These are phyloP conservation scores for Cyanodermella asteris DNA, from an alignment of 2,329 filamentous ascomycete species.

Conservation along the genomic window DNA sequence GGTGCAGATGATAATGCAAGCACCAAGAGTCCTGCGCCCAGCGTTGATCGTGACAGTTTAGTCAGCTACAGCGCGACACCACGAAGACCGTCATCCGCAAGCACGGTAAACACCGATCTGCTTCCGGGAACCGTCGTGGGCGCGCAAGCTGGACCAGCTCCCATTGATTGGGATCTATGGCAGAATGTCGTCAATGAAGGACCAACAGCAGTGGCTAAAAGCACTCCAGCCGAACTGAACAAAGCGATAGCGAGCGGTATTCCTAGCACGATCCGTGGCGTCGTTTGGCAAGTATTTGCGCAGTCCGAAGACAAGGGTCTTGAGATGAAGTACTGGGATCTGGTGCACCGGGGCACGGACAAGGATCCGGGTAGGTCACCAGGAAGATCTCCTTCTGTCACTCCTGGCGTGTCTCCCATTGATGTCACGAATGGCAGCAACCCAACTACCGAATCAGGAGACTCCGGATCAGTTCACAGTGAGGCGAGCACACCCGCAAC, in stretches of 20 bases:
- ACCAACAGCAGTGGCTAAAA: slow-evolving; percentile 65
- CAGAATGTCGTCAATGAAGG: slow-evolving; percentile 90
- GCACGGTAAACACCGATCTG: slow-evolving; percentile 45
- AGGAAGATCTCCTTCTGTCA: slow-evolving; percentile 23
- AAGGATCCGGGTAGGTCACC: slow-evolving; percentile 29
- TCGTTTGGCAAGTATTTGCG: slow-evolving; percentile 93
- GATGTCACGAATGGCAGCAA: slow-evolving; percentile 35
- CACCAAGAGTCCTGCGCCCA: too few relatives aligned
- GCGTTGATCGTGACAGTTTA: too few relatives aligned
- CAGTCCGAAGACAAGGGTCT: slow-evolving; percentile 87
- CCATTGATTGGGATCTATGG: slow-evolving; percentile 98
- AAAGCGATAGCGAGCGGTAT: slow-evolving; percentile 83
- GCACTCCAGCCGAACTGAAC: slow-evolving; percentile 75
- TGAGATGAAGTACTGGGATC: slow-evolving; percentile 65
- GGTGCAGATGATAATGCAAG: slow-evolving; percentile 20
- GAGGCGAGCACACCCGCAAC: slow-evolving; percentile 43
- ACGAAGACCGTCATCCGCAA: too few relatives aligned
- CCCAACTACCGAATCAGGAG: slow-evolving; percentile 51
- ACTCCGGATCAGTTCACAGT: slow-evolving; percentile 69
- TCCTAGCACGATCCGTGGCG: slow-evolving; percentile 83
- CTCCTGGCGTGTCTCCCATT: too few relatives aligned
- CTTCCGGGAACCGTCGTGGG: slow-evolving; percentile 74
- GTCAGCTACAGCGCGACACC: too few relatives aligned
- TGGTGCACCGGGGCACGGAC: slow-evolving; percentile 59
- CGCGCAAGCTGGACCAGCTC: slow-evolving; percentile 49